phyloP scores from a whole-genome alignment of 805 yeast species.

The Saccharomycodes ludwigii region DNA sequence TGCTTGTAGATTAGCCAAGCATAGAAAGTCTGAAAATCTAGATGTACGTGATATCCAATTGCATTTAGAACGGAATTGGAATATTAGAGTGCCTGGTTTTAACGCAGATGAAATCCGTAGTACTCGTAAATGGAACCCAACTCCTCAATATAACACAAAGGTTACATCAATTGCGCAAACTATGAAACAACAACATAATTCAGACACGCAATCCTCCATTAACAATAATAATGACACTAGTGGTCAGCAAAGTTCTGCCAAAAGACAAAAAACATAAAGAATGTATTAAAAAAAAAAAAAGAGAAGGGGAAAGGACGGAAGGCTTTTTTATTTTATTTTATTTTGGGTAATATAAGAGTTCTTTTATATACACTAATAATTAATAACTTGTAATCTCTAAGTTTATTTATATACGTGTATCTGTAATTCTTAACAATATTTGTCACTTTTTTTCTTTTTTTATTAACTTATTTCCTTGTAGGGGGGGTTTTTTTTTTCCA shows the following conservation, averaged over 20 bases:
- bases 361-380: no score
- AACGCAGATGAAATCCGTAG: conserved; percentile 81
- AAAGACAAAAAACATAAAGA: neutral
- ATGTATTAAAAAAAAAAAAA: neutral
- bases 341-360: no score
- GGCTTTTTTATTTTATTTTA: neutral
- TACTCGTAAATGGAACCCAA: conserved; percentile 61
- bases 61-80: conserved; percentile 89
- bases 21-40: conserved; percentile 74
- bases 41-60: conserved; percentile 86
- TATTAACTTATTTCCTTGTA: no score
- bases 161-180: conserved; percentile 14
- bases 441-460: no score
- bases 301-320: neutral
- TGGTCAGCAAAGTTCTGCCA: no score
- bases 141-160: conserved; percentile 50
- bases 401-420: no score
- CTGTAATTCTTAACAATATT: no score
- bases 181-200: neutral
- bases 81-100: conserved; percentile 87
- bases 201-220: no score
- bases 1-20: conserved; percentile 92
- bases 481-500: no score
- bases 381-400: no score
- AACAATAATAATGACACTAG: conserved; percentile 15